These are phyloP conservation scores for Fusarium sp. DNA, from an alignment of 2,329 filamentous ascomycete species.

Conservation along the genomic window DNA sequence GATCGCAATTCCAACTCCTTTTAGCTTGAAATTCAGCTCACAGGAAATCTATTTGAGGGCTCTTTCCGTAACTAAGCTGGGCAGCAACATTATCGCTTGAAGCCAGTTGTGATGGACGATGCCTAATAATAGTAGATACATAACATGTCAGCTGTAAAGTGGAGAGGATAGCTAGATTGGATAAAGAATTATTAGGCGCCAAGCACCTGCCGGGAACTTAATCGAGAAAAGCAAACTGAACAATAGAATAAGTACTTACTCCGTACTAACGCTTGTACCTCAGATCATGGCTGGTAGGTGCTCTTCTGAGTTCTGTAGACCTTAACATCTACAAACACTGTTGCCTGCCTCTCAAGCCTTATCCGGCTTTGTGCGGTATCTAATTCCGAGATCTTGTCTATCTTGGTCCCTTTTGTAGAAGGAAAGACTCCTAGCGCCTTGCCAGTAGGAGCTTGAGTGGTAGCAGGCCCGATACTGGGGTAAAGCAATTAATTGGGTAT, in stretches of 20 bases:
- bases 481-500: slow-evolving; percentile 28
- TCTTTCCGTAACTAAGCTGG: neutral
- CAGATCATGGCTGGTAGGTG: slow-evolving; percentile 25
- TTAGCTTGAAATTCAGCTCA: neutral
- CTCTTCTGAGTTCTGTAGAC: slow-evolving; percentile 9
- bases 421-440: slow-evolving; percentile 31
- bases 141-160: slow-evolving; percentile 33
- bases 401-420: neutral
- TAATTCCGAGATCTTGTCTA: neutral
- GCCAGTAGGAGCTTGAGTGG: slow-evolving; percentile 6
- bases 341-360: neutral
- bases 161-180: slow-evolving; percentile 24
- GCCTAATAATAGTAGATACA: slow-evolving; percentile 2
- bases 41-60: neutral
- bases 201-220: slow-evolving; percentile 22
- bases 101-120: slow-evolving; percentile 31
- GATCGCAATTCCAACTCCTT: neutral
- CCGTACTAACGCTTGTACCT: slow-evolving; percentile 2
- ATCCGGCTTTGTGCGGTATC: neutral
- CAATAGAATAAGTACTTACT: slow-evolving; percentile 9
- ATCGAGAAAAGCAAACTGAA: slow-evolving; percentile 8
- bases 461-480: slow-evolving; percentile 28
- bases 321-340: neutral
- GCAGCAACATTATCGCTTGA: neutral
- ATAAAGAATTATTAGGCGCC: slow-evolving; percentile 7